phyloP scores from a whole-genome alignment of 805 yeast genomes.

The Wickerhamiella vanderwaltii region DNA sequence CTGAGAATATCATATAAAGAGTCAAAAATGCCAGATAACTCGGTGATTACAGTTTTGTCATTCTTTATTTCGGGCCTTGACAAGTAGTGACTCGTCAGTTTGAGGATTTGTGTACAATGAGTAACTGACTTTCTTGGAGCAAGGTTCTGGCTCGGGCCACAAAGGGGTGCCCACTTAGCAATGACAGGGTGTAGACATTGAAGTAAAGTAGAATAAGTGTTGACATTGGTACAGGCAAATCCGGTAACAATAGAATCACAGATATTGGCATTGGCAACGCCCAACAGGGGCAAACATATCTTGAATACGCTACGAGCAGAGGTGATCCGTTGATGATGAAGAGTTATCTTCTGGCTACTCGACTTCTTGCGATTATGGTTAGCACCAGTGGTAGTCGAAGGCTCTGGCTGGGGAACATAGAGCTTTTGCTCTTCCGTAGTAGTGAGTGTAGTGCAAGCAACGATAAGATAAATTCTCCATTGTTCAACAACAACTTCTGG shows the following conservation, averaged over 20 bases:
- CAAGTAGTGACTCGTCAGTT: conserved; percentile 54
- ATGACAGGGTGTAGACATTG: conserved; percentile 59
- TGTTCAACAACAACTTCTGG: conserved; percentile 70
- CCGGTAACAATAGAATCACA: conserved; percentile 86
- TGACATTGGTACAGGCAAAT: conserved; percentile 76
- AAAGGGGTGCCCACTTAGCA: conserved; percentile 22
- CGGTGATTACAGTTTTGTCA: conserved; percentile 60
- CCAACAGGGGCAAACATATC: conserved; percentile 72
- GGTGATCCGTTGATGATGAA: conserved; percentile 83
- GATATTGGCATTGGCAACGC: conserved; percentile 53
- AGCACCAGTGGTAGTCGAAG: not conserved
- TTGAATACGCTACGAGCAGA: conserved; percentile 83
- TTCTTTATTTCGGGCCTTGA: conserved; percentile 35
- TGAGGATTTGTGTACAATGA: conserved; percentile 66
- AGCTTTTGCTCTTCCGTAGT: conserved; percentile 77
- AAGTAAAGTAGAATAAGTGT: conserved; percentile 69
- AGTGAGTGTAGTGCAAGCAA: conserved; percentile 84
- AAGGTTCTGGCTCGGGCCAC: conserved; percentile 22
- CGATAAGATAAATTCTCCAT: conserved; percentile 79
- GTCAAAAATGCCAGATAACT: conserved; percentile 33
- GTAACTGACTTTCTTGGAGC: conserved; percentile 36
- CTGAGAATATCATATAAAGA: conserved; percentile 16
- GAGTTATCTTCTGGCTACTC: conserved; percentile 64
- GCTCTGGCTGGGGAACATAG: conserved; percentile 38
- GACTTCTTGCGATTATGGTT: conserved; percentile 53